Base-by-base conservation (phyloP, 2,329 filamentous ascomycete genomes). In the Aspergillus terreus region DNA sequence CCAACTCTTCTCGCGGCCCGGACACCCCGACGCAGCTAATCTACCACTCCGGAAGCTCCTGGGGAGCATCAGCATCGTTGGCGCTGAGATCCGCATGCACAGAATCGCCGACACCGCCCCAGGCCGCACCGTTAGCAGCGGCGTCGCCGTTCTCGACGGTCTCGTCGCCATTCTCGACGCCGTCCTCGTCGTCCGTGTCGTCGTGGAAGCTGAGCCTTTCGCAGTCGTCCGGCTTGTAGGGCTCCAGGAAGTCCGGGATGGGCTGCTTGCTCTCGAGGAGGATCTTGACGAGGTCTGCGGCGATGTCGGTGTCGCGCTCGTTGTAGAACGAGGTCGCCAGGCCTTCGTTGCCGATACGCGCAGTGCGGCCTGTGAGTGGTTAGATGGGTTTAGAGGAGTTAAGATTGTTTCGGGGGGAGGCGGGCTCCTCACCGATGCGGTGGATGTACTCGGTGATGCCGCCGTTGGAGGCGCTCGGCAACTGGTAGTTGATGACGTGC, bases 391-490 rank as follows among this genome's bases (percentile, higher is more conserved):
- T 23, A 30, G 27, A 9, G 27, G 1, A 5, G 9, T 27, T 30
- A 30, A 10, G 27, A 5, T 9, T 2, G 27, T 4, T 30, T 30
- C 1, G 53, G 38, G 21, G 23, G n/a, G 10, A 15, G 9, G 9
- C 30, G 4, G 14, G 15, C 4, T 21, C 65, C 79, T 72, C 82
- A 90, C 88, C 94, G 66, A 97, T 97, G 11, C 94, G 90, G 66
- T 99, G 94, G 23, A 88, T 85, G 62, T 97, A 99, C 68, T 97
- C 94, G 45, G 89, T 85, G 50, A 96, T 95, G 2, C 92, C 92
- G n/a, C 90, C 91, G 60, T 92, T 81, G 1, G 83, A 76, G 41
- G 78, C 73, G 4, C 79, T 84, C 0, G 92, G 92, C 1, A 97
- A 76, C 55, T 97, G 92, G 61, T 85, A 97, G 73, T 99, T 97